Percentiles rank a stretch among this genome's conserved stretches.
Evolutionary conservation across 2,329 filamentous ascomycete species (phyloP).

Genomic region (Lojkania enalia): DNA sequence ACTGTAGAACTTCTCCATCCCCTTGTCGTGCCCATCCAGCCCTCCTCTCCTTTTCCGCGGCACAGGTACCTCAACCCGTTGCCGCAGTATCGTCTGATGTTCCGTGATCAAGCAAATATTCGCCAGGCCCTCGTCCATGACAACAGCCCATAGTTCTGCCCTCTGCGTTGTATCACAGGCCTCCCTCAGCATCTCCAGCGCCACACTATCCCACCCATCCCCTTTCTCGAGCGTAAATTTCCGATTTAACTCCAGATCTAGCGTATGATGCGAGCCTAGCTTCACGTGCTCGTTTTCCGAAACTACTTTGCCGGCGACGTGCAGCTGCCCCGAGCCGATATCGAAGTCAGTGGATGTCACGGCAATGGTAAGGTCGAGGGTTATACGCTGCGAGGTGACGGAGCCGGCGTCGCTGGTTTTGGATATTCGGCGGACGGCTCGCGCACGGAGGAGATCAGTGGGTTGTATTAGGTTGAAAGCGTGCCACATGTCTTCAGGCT

Average conservation of each 20-base stretch:
- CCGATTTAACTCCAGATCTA: conserved; percentile 84
- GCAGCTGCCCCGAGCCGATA: conserved; percentile 66
- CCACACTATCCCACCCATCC: conserved; percentile 85
- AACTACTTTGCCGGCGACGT: conserved; percentile 67
- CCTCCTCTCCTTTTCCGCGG: conserved; percentile 68
- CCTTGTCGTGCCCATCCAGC: conserved; percentile 67
- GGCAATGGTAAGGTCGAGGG: conserved; percentile 65
- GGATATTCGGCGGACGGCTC: conserved; percentile 68
- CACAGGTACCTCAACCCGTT: conserved; percentile 67
- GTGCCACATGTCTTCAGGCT: conserved; percentile 81
- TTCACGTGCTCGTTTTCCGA: conserved; percentile 70
- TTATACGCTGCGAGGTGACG: conserved; percentile 65
- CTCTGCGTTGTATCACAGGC: conserved; percentile 77
- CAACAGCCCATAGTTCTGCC: conserved; percentile 83
- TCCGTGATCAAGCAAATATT: conserved; percentile 84
- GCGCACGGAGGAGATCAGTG: conserved; percentile 65
- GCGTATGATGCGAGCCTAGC: conserved; percentile 68
- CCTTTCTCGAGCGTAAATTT: conserved; percentile 87
- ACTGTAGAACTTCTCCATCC: conserved; percentile 76
- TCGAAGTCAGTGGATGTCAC: conserved; percentile 72
- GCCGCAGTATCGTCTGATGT: conserved; percentile 75
- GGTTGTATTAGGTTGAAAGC: conserved; percentile 73
- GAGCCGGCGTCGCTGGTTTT: conserved; percentile 63
- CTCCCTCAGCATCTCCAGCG: conserved; percentile 75
- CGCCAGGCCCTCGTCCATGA: conserved; percentile 87